Base-by-base conservation (phyloP, 768 basidiomycete species). In the Psilocybe subaeruginosa region DNA sequence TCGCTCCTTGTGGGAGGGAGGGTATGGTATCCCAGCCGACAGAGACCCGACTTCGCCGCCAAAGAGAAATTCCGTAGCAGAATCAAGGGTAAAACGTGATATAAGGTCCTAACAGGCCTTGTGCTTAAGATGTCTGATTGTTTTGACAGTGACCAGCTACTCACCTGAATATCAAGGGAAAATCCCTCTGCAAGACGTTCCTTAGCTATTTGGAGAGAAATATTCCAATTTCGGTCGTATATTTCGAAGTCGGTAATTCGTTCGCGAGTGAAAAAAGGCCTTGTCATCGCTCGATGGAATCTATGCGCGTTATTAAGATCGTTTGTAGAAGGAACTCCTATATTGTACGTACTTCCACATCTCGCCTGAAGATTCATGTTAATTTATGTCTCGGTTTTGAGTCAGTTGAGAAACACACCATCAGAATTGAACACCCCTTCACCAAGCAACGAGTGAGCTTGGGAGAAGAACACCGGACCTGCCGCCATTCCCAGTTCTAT, bases 251-350 rank as follows among this genome's bases (percentile, higher is more conserved):
- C 82, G 53, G 78, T 81, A 49, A 88, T 81, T 43, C 80, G 75
- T 37, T 89, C 88, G 37, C 78, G 80, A 59, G 71, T 80, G 76
- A 91, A 90, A 76, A 90, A 90, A 0, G 89, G 89, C 0, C 89
- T 82, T 0, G 87, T 85, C 76, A 91, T 87, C 5, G 77, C 66
- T 11, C 89, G 82, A 68, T 90, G 88, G 64, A 87, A 81, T 64
- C 87, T 68, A 56, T 17, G 47, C 16, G 11, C 16, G 29, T 35
- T 8, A 43, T 14, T 5, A 5, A 23, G 23, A 23, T 23, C 23
- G 23, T 23, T 23, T 23, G 23, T 23, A 23, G 23, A 23, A 23
- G 23, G 23, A 23, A 23, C 23, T 23, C 23, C 23, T 23, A 23
- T 23, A 23, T 23, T 23, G 23, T 23, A 45, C 79, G 56, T 64